Evolutionary conservation across 2,329 filamentous ascomycete genomes (phyloP), one percentile per base, ranked within the genome.

Genomic region (Colletotrichum sojae): DNA sequence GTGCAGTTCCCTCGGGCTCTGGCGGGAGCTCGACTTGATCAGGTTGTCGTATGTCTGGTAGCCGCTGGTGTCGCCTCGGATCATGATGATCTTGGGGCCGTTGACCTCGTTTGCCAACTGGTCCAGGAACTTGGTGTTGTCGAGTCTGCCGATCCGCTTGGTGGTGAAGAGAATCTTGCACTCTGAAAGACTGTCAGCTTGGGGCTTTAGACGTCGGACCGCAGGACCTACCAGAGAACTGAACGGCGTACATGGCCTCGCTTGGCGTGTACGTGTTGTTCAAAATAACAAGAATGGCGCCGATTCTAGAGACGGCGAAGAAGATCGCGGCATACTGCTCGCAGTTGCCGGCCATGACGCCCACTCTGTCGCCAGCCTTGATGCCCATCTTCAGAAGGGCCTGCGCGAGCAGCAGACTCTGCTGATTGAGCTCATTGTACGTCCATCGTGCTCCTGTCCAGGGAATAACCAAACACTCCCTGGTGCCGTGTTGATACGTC

Each of bases 201-300:
- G 39, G 39, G 22, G 43, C 16, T 43, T 9, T 6, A 18, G 9
- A 36, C 22, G 8, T 43, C 13, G 22, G 2, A 18, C 27, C 8
- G 46, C 43, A 8, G 39, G 48, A 27, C 54, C 73, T 80, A 91
- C 90, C 89, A 16, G 91, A 90, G 75, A 94, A 93, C 63, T 87
- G 86, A 31, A 95, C 79, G 10, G 91, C 92, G 78, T 92, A 91
- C 76, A 90, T 86, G 55, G 91, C 89, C 79, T 95, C 92, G 1
- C 86, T 88, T 2, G 90, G 85, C 1, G 92, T 95, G 77, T 95
- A 95, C 0, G 92, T 95, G 80, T 94, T 95, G 81, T 95, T 95
- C 72, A 95, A 82, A 52, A 94, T 93, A 31, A 94, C 92, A 60
- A 94, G 83, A 53, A 92, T 89, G 54, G 87, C 90, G 10, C 91